Base-by-base conservation (phyloP, 2,329 filamentous ascomycete species). In the Bipolaris sorokiniana region DNA sequence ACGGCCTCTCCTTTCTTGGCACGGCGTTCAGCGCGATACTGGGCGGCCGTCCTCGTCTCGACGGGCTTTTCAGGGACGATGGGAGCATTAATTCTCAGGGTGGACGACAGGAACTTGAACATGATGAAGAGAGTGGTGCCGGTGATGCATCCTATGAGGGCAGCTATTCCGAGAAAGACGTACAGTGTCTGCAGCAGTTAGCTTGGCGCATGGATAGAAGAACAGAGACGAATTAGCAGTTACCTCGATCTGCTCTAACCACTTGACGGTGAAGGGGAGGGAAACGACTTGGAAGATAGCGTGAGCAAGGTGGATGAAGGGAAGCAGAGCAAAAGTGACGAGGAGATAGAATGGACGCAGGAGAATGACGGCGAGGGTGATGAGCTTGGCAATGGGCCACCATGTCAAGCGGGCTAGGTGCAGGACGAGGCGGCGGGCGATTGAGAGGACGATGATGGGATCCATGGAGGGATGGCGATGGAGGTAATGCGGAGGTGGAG, bases 91-190 rank as follows among this genome's bases (percentile, higher is more conserved):
- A 87, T 78, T 40, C 70, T 66, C 34, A 83, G 69, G 1, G 81
- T 64, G 1, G 84, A 80, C 5, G 84, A 81, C 50, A 90, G 73
- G 55, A 84, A 69, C 54, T 78, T 80, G 56, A 86, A 88, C 16
- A 81, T 80, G 51, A 85, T 76, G 67, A 85, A 83, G 41, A 92
- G 74, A 16, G 84, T 63, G 48, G 87, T 74, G 49, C 90, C 90
- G 26, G 87, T 79, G 10, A 85, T 48, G 50, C 88, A 77, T n/a
- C 91, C 91, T 50, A 91, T 81, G 16, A 90, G 75, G 31, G 85
- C 82, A 7, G 90, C 91, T 22, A 87, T 83, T 47, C 86, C 87
- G 45, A 92, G 80, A 67, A 83, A 88, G 68, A 83, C 82, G 69
- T 80, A 82, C 41, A 82, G 66, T 7, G 78, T 80, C 79, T 82